Evolutionary conservation across 345 rosid species (phyloP).

Genomic region (Stellera chamaejasme): DNA sequence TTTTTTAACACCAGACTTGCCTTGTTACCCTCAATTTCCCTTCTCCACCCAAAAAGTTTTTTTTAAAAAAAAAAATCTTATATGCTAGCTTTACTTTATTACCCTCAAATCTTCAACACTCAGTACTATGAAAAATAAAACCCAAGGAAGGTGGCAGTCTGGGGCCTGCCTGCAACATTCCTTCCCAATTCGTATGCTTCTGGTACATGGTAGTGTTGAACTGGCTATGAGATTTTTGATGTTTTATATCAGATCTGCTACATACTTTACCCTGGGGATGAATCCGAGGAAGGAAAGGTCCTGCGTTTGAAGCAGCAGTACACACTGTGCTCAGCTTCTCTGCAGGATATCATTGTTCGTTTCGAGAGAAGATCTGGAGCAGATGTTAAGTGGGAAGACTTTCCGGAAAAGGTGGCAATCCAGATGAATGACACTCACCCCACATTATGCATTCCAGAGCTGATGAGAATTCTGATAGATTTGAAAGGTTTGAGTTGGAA

Average conservation of each 20-base stretch:
- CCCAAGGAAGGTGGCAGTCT: too few species aligned
- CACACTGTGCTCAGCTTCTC: constrained; percentile 77
- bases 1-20: too few species aligned
- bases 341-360: constrained; percentile 61
- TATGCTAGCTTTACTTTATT: too few species aligned
- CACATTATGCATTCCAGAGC: constrained; percentile 70
- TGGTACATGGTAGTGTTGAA: too few species aligned
- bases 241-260: constrained; percentile 43
- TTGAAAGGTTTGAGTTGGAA: constrained; percentile 67
- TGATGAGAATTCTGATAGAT: constrained; percentile 69
- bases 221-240: too few species aligned
- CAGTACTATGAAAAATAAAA: too few species aligned
- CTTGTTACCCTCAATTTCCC: too few species aligned
- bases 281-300: constrained; percentile 60
- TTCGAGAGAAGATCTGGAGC: constrained; percentile 70
- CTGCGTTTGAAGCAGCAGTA: constrained; percentile 84
- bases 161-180: too few species aligned
- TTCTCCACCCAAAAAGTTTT: too few species aligned
- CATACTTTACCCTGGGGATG: constrained; percentile 82
- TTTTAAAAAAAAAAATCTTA: too few species aligned
- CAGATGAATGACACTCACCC: constrained; percentile 90
- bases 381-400: constrained; percentile 54
- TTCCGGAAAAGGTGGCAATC: constrained; percentile 75
- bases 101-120: too few species aligned
- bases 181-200: too few species aligned